Conservation (phyloP, 1,139 yeast species). For the Tardiomyces depauwii region DNA sequence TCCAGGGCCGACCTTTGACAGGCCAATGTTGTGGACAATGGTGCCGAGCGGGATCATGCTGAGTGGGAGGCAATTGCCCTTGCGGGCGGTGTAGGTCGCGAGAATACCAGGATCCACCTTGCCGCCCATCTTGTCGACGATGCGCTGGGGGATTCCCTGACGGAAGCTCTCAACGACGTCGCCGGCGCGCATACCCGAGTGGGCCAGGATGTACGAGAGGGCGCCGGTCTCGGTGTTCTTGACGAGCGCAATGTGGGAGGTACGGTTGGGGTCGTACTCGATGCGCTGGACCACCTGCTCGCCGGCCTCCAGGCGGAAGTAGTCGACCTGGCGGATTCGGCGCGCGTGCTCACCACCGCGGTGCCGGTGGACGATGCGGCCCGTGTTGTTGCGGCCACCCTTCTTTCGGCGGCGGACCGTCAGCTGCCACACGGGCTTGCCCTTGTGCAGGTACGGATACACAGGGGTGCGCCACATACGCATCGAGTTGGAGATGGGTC, state of each 20-base stretch:
- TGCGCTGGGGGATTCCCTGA: slow-evolving; percentile 70
- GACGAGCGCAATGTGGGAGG: slow-evolving; percentile 85
- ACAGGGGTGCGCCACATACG: slow-evolving; percentile 86
- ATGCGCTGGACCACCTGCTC: slow-evolving; percentile 73
- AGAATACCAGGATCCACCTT: slow-evolving; percentile 80
- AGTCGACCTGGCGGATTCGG: slow-evolving; percentile 75
- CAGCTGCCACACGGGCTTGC: slow-evolving; percentile 65
- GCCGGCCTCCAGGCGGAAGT: slow-evolving; percentile 56
- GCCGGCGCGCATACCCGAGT: slow-evolving; percentile 88
- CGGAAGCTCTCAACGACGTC: slow-evolving; percentile 86
- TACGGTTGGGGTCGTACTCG: slow-evolving; percentile 93
- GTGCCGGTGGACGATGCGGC: slow-evolving; percentile 84
- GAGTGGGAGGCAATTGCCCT: slow-evolving; percentile 92
- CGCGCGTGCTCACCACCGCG: slow-evolving; percentile 96
- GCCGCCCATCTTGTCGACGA: slow-evolving; percentile 76
- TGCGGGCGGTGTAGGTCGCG: slow-evolving; percentile 76
- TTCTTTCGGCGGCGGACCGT: slow-evolving; percentile 64
- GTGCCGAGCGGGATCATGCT: slow-evolving; percentile 91
- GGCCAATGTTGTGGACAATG: slow-evolving; percentile 78
- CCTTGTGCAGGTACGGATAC: slow-evolving; percentile 78
- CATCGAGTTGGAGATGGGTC: slow-evolving; percentile 78
- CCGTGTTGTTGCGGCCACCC: slow-evolving; percentile 86
- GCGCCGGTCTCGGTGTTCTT: slow-evolving; percentile 52
- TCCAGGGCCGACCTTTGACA: slow-evolving; percentile 70
- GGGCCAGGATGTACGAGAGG: slow-evolving; percentile 73